Base-by-base conservation (phyloP, 208 protist genomes). In the Trypanosoma vivax region DNA sequence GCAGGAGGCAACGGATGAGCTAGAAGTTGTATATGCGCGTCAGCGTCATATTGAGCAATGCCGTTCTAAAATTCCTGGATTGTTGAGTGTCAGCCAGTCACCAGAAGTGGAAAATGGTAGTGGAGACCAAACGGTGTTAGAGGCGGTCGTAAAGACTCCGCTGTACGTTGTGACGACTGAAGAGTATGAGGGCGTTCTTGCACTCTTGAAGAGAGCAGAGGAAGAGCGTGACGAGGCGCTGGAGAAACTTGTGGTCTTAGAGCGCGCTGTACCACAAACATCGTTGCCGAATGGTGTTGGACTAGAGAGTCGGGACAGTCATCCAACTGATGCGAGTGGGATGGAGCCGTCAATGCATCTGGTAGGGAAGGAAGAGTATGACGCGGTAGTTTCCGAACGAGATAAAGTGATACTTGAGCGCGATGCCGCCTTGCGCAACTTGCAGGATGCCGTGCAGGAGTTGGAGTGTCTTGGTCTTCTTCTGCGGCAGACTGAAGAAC, bases 181-280 rank as follows among this genome's bases (percentile, higher is more conserved):
- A 19, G 52, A 47, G 25, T 59, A 49, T 25, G 52, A 59, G 25
- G 23, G 14, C 2, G 48, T 19, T 40, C n/a, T 21, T 53, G 48
- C 31, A 30, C 31, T 24, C 18, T n/a, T 19, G 7, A 18, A 18
- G 6, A 43, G 23, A 19, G 0, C 23, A 19, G 39, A 43, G n/a
- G 23, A 18, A 18, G 39, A 43, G 39, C 39, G 39, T 6, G 39
- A 43, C 23, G 39, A 43, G n/a, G 39, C 0, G 23, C 39, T 43
- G 6, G 16, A 21, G 10, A 9, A 9, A 18, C 39, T 43, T 7
- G 16, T 9, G n/a, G 5, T 21, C 10, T 24, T 6, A 21, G 16
- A 43, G 39, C 5, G n/a, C n/a, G n/a, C n/a, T n/a, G n/a, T n/a
- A n/a, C n/a, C n/a, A n/a, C n/a, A n/a, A n/a, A n/a, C n/a, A n/a